Conservation (phyloP, 768 basidiomycete species). For the Amanita rubescens region DNA sequence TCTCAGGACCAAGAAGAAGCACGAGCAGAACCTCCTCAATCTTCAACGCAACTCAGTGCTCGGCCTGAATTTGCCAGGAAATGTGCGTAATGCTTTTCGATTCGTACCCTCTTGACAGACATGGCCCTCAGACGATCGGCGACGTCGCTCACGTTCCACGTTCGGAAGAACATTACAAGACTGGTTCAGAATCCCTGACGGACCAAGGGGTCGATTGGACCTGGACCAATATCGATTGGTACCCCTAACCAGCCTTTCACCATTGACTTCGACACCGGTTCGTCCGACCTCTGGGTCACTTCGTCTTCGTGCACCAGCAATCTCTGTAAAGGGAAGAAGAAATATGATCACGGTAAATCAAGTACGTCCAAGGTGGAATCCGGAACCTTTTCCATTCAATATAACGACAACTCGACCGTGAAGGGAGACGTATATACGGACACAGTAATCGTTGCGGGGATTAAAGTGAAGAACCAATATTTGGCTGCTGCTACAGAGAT, state of each 20-base stretch:
- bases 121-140: no score
- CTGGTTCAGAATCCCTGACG: neutral
- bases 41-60: conserved; percentile 11
- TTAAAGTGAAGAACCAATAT: neutral
- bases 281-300: conserved; percentile 42
- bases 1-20: conserved; percentile 15
- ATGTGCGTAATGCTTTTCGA: conserved; percentile 13
- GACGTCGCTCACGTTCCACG: no score
- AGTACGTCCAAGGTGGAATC: neutral
- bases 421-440: neutral
- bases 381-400: neutral
- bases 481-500: neutral
- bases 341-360: neutral
- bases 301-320: conserved; percentile 17
- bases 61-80: neutral
- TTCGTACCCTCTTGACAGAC: neutral
- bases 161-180: no score
- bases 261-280: conserved; percentile 49
- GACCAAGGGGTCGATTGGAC: neutral
- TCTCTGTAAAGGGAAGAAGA: neutral
- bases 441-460: neutral
- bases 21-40: conserved; percentile 18
- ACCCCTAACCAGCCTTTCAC: conserved; percentile 35
- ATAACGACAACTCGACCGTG: neutral
- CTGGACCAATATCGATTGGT: conserved; percentile 27